phyloP scores from a whole-genome alignment of 2,329 filamentous ascomycete species.

The Pseudopithomyces maydicus region DNA sequence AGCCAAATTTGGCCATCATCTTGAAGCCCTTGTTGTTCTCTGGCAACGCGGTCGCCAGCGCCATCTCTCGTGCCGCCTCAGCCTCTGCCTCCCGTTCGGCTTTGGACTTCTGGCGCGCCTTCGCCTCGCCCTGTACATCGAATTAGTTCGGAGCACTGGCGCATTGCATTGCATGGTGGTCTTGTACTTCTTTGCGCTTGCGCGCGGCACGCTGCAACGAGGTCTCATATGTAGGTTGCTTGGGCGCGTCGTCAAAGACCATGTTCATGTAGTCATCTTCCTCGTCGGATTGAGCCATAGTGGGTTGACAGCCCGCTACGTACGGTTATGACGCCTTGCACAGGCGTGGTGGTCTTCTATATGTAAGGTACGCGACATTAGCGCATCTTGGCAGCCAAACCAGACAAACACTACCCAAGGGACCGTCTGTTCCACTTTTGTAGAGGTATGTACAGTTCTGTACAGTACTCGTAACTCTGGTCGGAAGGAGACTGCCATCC shows the following conservation, averaged over 20 bases:
- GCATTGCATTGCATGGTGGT: background rate
- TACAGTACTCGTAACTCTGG: no score
- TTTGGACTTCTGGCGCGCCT: conserved; percentile 68
- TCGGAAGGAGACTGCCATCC: no score
- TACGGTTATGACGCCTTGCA: background rate
- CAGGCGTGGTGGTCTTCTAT: background rate
- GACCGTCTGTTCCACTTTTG: background rate
- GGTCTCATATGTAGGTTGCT: conserved; percentile 59
- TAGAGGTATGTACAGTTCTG: no score
- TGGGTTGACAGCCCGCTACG: background rate
- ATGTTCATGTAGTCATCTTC: conserved; percentile 98
- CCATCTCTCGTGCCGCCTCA: conserved; percentile 72
- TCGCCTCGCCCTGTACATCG: conserved; percentile 29
- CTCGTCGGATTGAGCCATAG: conserved; percentile 60
- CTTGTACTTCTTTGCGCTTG: conserved; percentile 56
- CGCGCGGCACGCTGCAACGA: conserved; percentile 64
- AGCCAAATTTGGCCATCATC: conserved; percentile 98
- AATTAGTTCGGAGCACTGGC: conserved; percentile 16
- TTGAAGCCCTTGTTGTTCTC: conserved; percentile 81
- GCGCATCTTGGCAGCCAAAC: conserved; percentile 1
- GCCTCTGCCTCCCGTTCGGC: conserved; percentile 79
- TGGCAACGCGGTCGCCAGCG: conserved; percentile 74
- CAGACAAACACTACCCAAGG: no score
- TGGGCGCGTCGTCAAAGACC: conserved; percentile 73
- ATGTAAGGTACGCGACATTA: conserved; percentile 4